Evolutionary conservation across 2,329 filamentous ascomycete species (phyloP).

Genomic region (Ploettnerulaceae sp.): DNA sequence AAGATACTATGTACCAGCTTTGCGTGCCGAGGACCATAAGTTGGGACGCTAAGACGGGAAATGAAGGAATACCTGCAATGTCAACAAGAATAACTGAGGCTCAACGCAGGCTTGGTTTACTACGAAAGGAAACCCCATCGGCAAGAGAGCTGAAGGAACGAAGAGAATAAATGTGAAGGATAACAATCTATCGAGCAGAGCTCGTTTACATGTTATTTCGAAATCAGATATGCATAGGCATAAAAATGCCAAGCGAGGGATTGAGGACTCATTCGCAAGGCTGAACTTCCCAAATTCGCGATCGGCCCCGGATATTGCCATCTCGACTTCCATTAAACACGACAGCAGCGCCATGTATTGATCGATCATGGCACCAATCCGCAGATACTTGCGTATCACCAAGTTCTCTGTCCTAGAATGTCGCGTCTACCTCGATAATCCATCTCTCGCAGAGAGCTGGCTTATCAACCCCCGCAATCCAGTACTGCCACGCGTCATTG

Average conservation of each 20-base stretch:
- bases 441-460: slow-evolving; percentile 76
- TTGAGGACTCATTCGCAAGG: slow-evolving; percentile 14
- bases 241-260: neutral
- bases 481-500: slow-evolving; percentile 76
- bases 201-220: too few relatives aligned
- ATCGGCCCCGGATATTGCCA: neutral
- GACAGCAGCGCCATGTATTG: neutral
- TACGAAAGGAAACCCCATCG: too few relatives aligned
- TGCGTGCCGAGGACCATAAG: slow-evolving; percentile 3
- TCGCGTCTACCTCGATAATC: slow-evolving; percentile 92
- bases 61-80: neutral
- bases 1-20: neutral
- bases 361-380: slow-evolving; percentile 71
- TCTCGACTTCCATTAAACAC: neutral
- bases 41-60: slow-evolving; percentile 1
- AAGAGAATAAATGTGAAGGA: too few relatives aligned
- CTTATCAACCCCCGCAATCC: slow-evolving; percentile 72
- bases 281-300: slow-evolving; percentile 3
- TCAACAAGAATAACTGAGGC: too few relatives aligned
- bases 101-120: too few relatives aligned
- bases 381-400: slow-evolving; percentile 85
- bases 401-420: slow-evolving; percentile 95
- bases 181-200: too few relatives aligned
- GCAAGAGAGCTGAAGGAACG: too few relatives aligned
- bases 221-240: too few relatives aligned